Percentiles rank a stretch among this genome's conserved stretches.
Evolutionary conservation across 2,329 filamentous ascomycete genomes (phyloP).

Genomic region (Ploettnerulaceae sp.): DNA sequence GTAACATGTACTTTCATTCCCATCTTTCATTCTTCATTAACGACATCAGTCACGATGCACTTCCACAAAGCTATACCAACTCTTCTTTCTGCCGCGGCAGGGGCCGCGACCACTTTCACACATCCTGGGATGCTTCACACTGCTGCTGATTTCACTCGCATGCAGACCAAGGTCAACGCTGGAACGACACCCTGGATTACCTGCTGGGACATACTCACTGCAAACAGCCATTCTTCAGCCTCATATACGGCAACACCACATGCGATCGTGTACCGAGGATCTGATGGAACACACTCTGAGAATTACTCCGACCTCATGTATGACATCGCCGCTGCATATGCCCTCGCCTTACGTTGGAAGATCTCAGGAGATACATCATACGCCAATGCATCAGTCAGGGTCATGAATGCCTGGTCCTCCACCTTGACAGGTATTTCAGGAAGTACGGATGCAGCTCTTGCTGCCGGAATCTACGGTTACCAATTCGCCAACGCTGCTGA

Average conservation of each 20-base stretch:
- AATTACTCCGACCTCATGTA: conserved; percentile 35
- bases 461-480: conserved; percentile 42
- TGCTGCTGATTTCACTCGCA: conserved; percentile 36
- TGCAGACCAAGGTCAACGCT: conserved; percentile 36
- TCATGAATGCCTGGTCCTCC: conserved; percentile 38
- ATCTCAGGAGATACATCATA: conserved; percentile 36
- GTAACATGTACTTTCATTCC: too few relatives aligned
- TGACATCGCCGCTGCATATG: conserved; percentile 38
- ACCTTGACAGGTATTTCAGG: conserved; percentile 36
- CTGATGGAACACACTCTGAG: conserved; percentile 27
- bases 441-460: conserved; percentile 37
- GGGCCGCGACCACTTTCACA: too few relatives aligned
- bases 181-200: conserved; percentile 36
- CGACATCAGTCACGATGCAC: too few relatives aligned
- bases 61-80: too few relatives aligned
- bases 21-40: too few relatives aligned
- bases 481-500: conserved; percentile 45
- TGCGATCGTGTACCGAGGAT: conserved; percentile 36
- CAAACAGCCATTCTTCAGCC: conserved; percentile 29
- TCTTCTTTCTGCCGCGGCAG: too few relatives aligned
- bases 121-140: conserved; percentile 38
- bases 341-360: conserved; percentile 39
- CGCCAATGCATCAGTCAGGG: conserved; percentile 36
- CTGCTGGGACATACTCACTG: conserved; percentile 33
- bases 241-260: conserved; percentile 31